phyloP scores from a whole-genome alignment of 306 rosid genomes.

The Ceratonia siliqua region DNA sequence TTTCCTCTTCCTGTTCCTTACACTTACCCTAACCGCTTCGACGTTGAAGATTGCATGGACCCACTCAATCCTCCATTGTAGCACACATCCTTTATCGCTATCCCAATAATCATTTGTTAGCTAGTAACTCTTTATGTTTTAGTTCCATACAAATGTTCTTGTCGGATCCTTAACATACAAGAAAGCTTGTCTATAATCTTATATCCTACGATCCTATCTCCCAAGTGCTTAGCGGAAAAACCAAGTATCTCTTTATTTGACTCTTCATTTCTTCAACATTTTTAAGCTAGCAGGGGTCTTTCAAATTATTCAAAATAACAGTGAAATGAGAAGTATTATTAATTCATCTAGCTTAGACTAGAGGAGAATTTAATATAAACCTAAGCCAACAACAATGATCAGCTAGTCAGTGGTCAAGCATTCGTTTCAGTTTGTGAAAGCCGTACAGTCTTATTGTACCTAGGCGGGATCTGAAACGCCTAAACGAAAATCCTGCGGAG shows the following conservation, averaged over 20 bases:
- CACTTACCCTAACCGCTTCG: slow-evolving; percentile 16
- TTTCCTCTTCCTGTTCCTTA: background rate
- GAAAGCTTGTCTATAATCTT: background rate
- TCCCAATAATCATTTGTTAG: background rate
- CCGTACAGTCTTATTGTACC: slow-evolving; percentile 36
- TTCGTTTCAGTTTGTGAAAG: slow-evolving; percentile 22
- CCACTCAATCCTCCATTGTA: background rate
- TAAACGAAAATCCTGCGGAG: background rate
- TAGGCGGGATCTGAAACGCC: slow-evolving; percentile 23
- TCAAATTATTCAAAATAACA: no score
- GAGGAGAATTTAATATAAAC: background rate
- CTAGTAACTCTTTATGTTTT: no score
- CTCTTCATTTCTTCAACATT: no score
- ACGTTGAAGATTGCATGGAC: background rate
- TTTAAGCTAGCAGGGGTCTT: no score
- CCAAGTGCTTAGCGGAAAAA: no score
- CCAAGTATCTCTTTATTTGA: no score
- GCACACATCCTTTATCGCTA: background rate
- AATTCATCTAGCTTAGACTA: no score
- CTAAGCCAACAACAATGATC: slow-evolving; percentile 14
- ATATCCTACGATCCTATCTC: no score
- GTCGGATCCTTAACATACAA: background rate
- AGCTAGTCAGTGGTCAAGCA: slow-evolving; percentile 3
- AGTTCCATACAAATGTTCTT: no score
- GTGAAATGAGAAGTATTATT: no score